Percentiles rank a stretch among this genome's conserved stretches.
Conservation (phyloP, 768 basidiomycete species). For the Xerocomus brunneocitrinus region DNA sequence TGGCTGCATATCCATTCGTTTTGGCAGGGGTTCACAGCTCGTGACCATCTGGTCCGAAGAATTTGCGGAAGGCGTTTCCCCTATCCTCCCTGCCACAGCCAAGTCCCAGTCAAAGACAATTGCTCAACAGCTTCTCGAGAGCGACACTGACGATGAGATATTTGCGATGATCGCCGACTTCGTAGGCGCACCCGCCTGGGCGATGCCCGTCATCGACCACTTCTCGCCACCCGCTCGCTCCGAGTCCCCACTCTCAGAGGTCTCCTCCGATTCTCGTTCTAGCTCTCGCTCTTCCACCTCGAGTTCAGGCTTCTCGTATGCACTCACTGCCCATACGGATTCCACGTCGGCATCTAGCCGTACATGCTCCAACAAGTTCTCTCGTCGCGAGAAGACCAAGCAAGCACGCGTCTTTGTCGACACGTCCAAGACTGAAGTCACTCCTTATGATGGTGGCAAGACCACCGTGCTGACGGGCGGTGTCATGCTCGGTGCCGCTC, state of each 20-base stretch:
- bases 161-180: slow-evolving; percentile 74
- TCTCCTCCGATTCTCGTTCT: slow-evolving; percentile 49
- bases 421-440: slow-evolving; percentile 70
- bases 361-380: slow-evolving; percentile 47
- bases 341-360: slow-evolving; percentile 37
- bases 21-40: slow-evolving; percentile 43
- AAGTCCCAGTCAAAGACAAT: slow-evolving; percentile 49
- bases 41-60: slow-evolving; percentile 69
- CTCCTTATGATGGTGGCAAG: slow-evolving; percentile 84
- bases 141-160: slow-evolving; percentile 67
- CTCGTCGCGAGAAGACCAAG: slow-evolving; percentile 64
- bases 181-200: slow-evolving; percentile 63
- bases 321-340: slow-evolving; percentile 52
- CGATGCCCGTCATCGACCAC: slow-evolving; percentile 56
- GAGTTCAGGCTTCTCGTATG: slow-evolving; percentile 68
- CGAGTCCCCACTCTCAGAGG: slow-evolving; percentile 54
- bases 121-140: slow-evolving; percentile 69
- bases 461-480: slow-evolving; percentile 85
- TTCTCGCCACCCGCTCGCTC: slow-evolving; percentile 53
- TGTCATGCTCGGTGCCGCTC: slow-evolving; percentile 72
- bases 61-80: slow-evolving; percentile 25
- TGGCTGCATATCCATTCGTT: slow-evolving; percentile 68
- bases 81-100: slow-evolving; percentile 16
- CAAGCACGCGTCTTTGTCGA: slow-evolving; percentile 73
- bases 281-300: slow-evolving; percentile 67